These are phyloP conservation scores for Aspergillus niger DNA, from an alignment of 2,329 filamentous ascomycete species.

Conservation along the genomic window DNA sequence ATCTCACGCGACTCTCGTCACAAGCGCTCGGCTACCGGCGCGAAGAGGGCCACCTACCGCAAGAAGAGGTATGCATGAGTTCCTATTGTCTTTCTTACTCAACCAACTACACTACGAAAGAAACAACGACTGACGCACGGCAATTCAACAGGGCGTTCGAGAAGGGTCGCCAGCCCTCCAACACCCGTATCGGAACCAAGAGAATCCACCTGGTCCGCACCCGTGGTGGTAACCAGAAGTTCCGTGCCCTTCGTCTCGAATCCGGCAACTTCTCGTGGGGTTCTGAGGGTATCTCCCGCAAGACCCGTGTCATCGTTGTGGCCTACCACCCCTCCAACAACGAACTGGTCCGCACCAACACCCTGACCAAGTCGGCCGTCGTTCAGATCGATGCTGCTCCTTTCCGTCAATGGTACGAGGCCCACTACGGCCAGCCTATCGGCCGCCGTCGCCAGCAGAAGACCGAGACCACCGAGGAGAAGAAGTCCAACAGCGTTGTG, in stretches of 20 bases:
- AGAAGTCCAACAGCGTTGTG: slow-evolving; percentile 95
- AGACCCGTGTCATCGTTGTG: slow-evolving; percentile 98
- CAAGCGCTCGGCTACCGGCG: slow-evolving; percentile 99
- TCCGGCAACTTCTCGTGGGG: slow-evolving; percentile 99
- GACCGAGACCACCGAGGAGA: slow-evolving; percentile 60
- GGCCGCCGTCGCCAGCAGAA: slow-evolving; percentile 92
- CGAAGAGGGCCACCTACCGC: slow-evolving; percentile 92
- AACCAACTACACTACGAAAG: background rate
- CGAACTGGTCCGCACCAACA: slow-evolving; percentile 99
- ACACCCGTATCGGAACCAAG: slow-evolving; percentile 98
- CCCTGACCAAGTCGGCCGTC: slow-evolving; percentile 97
- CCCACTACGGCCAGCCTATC: slow-evolving; percentile 91
- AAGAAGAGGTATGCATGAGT: slow-evolving; percentile 58
- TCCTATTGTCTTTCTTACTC: slow-evolving; percentile 34
- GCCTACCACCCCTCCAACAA: slow-evolving; percentile 99
- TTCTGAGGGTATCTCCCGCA: slow-evolving; percentile 96
- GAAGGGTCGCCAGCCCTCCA: slow-evolving; percentile 98
- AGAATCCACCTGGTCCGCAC: slow-evolving; percentile 95
- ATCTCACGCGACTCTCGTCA: slow-evolving; percentile 99
- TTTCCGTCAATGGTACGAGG: slow-evolving; percentile 99
- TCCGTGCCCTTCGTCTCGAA: slow-evolving; percentile 98
- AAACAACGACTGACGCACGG: slow-evolving; percentile 56
- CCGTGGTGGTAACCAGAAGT: slow-evolving; percentile 99
- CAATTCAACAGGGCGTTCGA: slow-evolving; percentile 93
- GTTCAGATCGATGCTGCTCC: slow-evolving; percentile 98